Evolutionary conservation across 1,284 basidiomycete genomes (phyloP), one percentile per base, ranked within the genome.

Genomic region (Schizophyllum amplum): DNA sequence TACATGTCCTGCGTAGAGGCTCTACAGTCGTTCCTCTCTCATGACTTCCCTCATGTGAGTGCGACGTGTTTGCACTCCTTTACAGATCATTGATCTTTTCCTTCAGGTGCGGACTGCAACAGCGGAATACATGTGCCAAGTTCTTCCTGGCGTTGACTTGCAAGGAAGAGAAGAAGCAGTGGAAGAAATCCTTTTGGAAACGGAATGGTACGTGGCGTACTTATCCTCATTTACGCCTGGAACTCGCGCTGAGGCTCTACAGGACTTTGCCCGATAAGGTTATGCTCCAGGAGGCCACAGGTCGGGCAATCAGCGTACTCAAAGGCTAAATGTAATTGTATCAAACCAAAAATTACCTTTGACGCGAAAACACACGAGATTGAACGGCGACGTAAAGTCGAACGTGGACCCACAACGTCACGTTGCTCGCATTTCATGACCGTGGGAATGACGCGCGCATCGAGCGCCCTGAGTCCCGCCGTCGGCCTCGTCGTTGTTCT

Each of bases 61-160:
- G n/a, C 5, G 9, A 50, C 11, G 11, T 2, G 11, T 50, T 56
- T 60, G 57, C 59, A 27, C 54, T 33, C 55, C 58, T 24, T 6
- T 25, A 55, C 52, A 46, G 17, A 54, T 33, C 42, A 52, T 24
- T 58, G 52, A 26, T 27, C 55, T 54, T 52, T 24, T 47, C 5
- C 26, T 21, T 7, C 65, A 94, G 91, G 76, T 94, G 53, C 84
- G 93, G 52, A 75, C 84, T 5, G 82, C 86, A 57, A 83, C 90
- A 0, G 90, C 91, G 1, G 94, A 96, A 68, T 81, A 87, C 60
- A 67, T 95, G 0, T 96, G 92, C 66, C 72, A 91, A 24, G 75
- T 80, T 9, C 70, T 92, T 21, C 88, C 91, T 64, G 81, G 81
- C 58, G 77, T 78, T 52, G 87, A 90, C 59, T 66, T 90, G 5